phyloP scores from a whole-genome alignment of 352 stramenopile genomes.

The Globisporangium recalcitrans region DNA sequence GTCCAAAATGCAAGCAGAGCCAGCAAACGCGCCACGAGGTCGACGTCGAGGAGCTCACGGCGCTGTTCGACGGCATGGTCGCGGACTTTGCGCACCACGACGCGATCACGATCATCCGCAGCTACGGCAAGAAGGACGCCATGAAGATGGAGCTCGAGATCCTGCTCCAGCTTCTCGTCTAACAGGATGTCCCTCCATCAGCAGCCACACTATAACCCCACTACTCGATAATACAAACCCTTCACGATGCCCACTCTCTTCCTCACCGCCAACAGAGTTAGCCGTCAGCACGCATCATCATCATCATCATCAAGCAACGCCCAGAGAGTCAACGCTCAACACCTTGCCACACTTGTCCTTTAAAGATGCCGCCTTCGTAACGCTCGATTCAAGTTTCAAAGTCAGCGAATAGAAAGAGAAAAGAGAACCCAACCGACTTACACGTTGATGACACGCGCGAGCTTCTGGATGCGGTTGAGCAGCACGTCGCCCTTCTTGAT shows the following conservation, averaged over 20 bases:
- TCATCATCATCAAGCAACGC: background rate
- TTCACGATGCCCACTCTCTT: background rate
- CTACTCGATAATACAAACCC: background rate
- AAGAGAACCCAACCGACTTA: slow-evolving; percentile 30
- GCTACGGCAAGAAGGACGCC: slow-evolving; percentile 53
- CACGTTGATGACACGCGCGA: slow-evolving; percentile 95
- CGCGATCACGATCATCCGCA: slow-evolving; percentile 59
- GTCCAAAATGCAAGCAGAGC: slow-evolving; percentile 27
- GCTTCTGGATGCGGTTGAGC: slow-evolving; percentile 98
- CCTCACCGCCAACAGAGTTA: background rate
- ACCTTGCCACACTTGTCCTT: background rate
- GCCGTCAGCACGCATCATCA: background rate
- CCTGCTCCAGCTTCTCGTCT: slow-evolving; percentile 44
- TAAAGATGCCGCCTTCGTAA: background rate
- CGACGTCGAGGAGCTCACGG: slow-evolving; percentile 41
- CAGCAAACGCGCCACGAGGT: slow-evolving; percentile 28
- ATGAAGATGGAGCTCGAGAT: slow-evolving; percentile 55
- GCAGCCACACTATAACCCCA: background rate
- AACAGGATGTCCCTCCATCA: slow-evolving; percentile 2
- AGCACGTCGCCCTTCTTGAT: slow-evolving; percentile 99
- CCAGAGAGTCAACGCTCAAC: background rate
- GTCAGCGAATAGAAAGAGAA: background rate
- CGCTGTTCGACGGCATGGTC: slow-evolving; percentile 42
- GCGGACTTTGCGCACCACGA: slow-evolving; percentile 53
- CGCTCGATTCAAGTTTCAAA: background rate